Base-by-base conservation (phyloP, 441 rosid genomes). In the Erodium chrysanthum region DNA sequence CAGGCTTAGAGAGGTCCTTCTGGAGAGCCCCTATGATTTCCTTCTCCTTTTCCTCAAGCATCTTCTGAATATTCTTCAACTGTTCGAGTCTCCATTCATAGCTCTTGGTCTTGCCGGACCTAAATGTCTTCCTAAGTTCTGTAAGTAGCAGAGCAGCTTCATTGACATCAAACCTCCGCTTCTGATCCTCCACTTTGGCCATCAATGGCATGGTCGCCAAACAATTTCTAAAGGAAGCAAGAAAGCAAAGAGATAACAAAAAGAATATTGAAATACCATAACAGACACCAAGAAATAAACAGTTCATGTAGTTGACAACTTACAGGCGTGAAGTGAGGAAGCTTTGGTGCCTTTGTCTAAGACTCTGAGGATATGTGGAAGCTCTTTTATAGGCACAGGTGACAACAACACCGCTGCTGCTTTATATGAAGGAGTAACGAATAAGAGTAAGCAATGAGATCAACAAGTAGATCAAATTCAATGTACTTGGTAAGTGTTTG, bases 21-120 rank as follows among this genome's bases (percentile, higher is more conserved):
- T 73, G 61, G 42, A 92, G 82, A 72, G 93, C 96, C 40, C 81
- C 75, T 21, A 66, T 35, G 46, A 90, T 88, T 14, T 86, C 85
- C 37, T 75, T 74, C 75, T 87, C 96, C 64, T 84, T 88, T 20
- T 90, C 89, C 10, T 87, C 85, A 14, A 86, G 70, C 77, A 92
- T 85, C 31, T 74, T 75, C 9, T 73, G 67, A 2, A 90, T 80
- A 12, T 80, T 75, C 61, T 76, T 73, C 69, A 92, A 72, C 78
- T 90, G 96, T 29, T 84, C 44, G 21, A 83, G 66, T 75, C 96
- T 83, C 96, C 98, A 92, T 12, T 85, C 88, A 62, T 86, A 90
- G 46, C 85, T 85, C 71, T 73, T 86, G 5, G 98, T 92, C 73
- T 75, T 87, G 7, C 89, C 87, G 1, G 86, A 70, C 67, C 76